A percentile compares a stretch with the other conserved stretches of the same genome.
phyloP scores from a whole-genome alignment of 306 rosid genomes.

The Dalbergia cultrata region DNA sequence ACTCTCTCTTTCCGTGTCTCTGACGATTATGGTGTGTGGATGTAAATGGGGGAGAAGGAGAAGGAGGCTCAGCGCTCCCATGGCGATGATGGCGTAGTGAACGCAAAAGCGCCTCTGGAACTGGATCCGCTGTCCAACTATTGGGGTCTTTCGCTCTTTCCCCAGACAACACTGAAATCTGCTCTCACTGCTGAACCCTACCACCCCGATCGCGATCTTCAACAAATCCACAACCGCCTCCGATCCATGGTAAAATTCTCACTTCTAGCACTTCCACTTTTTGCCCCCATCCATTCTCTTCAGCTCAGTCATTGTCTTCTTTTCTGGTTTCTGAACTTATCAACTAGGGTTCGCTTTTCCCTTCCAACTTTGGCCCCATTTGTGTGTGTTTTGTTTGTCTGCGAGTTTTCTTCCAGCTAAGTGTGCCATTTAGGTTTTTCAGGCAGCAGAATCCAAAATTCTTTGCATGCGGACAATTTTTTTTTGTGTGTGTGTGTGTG shows the following conservation, averaged over 20 bases:
- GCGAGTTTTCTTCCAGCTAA: background rate
- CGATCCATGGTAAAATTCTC: conserved; percentile 62
- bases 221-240: conserved; percentile 64
- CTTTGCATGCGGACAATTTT: background rate
- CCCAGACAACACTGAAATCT: conserved; percentile 22
- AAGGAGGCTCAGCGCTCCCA: conserved; percentile 38
- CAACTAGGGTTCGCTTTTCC: background rate
- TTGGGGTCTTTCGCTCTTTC: conserved; percentile 69
- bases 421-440: background rate
- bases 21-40: background rate
- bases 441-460: background rate
- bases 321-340: background rate
- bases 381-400: background rate
- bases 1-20: too few relatives aligned
- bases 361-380: background rate
- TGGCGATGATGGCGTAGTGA: background rate
- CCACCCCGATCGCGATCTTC: conserved; percentile 54
- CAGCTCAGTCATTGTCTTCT: background rate
- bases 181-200: conserved; percentile 27
- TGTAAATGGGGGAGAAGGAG: conserved; percentile 51
- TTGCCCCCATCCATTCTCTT: background rate
- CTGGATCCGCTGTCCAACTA: conserved; percentile 66
- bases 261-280: background rate
- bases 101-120: background rate
- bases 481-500: background rate